These are phyloP conservation scores for Pythium plurisporium DNA, from an alignment of 352 stramenopile genomes.

Conservation along the genomic window DNA sequence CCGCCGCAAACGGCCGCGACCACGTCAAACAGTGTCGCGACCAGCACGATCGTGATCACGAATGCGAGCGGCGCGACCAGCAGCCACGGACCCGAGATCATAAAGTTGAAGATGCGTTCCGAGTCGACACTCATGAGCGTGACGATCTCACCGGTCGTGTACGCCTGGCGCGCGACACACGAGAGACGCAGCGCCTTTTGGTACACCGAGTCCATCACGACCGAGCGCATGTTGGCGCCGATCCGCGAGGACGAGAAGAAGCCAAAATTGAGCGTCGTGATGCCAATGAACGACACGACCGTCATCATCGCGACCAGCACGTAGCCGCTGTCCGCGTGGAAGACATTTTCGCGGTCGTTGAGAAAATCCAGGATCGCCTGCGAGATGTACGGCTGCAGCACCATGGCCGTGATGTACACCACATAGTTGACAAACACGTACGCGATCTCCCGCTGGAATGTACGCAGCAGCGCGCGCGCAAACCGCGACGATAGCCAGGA, in stretches of 20 bases:
- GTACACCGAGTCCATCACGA: conserved; percentile 38
- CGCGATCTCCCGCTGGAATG: conserved; percentile 23
- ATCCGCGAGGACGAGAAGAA: conserved; percentile 28
- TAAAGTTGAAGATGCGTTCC: conserved; percentile 37
- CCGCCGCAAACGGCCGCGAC: conserved; percentile 17
- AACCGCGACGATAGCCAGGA: conserved; percentile 21
- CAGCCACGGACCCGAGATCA: conserved; percentile 29
- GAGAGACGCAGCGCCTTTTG: conserved; percentile 34
- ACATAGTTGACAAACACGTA: conserved; percentile 24
- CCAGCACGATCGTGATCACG: conserved; percentile 28
- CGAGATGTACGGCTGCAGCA: conserved; percentile 32
- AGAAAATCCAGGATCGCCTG: conserved; percentile 35
- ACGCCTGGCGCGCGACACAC: conserved; percentile 24
- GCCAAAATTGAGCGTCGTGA: conserved; percentile 32
- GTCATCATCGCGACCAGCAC: conserved; percentile 31
- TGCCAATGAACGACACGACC: conserved; percentile 27
- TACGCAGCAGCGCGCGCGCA: conserved; percentile 23
- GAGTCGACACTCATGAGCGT: conserved; percentile 36
- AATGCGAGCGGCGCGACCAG: conserved; percentile 27
- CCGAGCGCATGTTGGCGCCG: conserved; percentile 32
- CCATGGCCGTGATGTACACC: conserved; percentile 28
- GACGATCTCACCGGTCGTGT: conserved; percentile 36
- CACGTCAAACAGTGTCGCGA: conserved; percentile 25
- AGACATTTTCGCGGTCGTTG: conserved; percentile 22
- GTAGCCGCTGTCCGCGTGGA: conserved; percentile 27